Base-by-base conservation (phyloP, 1,139 yeast species). In the Kodamaea alishanica region DNA sequence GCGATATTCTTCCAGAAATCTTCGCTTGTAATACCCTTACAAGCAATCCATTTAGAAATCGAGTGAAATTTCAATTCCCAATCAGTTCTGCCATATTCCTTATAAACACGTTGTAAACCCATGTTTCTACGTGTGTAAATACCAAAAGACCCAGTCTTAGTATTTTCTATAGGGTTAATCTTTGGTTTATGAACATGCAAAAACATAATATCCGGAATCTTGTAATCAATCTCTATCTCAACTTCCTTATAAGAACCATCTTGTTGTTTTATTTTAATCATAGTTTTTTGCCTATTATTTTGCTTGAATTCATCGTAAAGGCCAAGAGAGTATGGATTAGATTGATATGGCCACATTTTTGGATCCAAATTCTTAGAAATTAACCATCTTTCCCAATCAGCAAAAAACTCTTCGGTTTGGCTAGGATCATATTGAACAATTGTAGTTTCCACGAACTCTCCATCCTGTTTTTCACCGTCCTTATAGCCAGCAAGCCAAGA, bases 151-250 rank as follows among this genome's bases (percentile, higher is more conserved):
- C 53, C 52, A 2, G 54, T 44, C 32, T 51, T 49, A 15, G 58
- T 48, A 34, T 58, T 58, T 24, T 49, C 50, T 7, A 65, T 51
- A 1, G 70, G 68, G 37, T 65, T 61, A 37, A 65, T 55, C 38
- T 70, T 70, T 1, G 75, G 75, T 42, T 67, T 65, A 51, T 69
- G 73, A 34, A 65, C 57, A 46, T 71, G 76, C 39, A 72, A 58
- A 48, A 72, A 72, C 32, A 58, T 38, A 6, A 61, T 58, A 15
- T 53, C 51, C 3, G 70, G 66, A 20, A 46, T 40, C 11, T 49
- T 40, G 38, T 53, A 58, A 3, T 27, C 28, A 9, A 27, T 31
- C 1, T 30, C 38, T 6, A 32, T 37, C 7, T 25, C 30, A 2
- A 36, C 40, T 9, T 33, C 39, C 12, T 29, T 32, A 10, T 25